These are phyloP conservation scores for Cardamine resedifolia DNA, from an alignment of 345 rosid species.

Conservation along the genomic window DNA sequence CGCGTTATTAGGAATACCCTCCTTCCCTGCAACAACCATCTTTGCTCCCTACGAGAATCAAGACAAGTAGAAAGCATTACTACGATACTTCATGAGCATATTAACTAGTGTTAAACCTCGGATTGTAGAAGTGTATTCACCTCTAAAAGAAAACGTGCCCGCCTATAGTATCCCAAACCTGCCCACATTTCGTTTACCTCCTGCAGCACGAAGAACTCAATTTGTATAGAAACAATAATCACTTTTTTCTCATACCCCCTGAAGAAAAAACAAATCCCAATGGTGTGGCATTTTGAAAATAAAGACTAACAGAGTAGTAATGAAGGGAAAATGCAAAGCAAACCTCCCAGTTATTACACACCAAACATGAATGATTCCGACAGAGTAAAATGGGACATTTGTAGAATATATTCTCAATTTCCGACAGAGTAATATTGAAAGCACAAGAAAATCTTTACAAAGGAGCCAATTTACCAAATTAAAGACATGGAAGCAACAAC, in stretches of 20 bases:
- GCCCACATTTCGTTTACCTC: constrained; percentile 99
- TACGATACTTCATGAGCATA: background rate
- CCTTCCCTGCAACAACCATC: constrained; percentile 55
- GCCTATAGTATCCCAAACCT: constrained; percentile 88
- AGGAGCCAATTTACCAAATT: background rate
- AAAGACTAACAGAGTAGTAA: background rate
- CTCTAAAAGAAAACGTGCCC: constrained; percentile 90
- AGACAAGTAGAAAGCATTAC: background rate
- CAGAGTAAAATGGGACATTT: background rate
- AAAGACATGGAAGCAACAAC: background rate
- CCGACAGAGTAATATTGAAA: background rate
- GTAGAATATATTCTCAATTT: background rate
- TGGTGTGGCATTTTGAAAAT: background rate
- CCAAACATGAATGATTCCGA: background rate
- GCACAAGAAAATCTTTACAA: background rate
- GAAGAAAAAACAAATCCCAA: background rate
- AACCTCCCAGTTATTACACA: background rate
- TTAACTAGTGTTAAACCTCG: background rate
- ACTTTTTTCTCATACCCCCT: background rate
- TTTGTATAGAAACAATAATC: constrained; percentile 8
- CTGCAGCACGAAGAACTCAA: constrained; percentile 44
- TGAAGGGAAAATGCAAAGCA: background rate
- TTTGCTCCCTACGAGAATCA: constrained; percentile 57
- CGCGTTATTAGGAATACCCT: constrained; percentile 54
- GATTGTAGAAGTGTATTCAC: constrained; percentile 39